Base-by-base conservation (phyloP, 1,139 yeast species). In the Protomyces arabidopsidicola region DNA sequence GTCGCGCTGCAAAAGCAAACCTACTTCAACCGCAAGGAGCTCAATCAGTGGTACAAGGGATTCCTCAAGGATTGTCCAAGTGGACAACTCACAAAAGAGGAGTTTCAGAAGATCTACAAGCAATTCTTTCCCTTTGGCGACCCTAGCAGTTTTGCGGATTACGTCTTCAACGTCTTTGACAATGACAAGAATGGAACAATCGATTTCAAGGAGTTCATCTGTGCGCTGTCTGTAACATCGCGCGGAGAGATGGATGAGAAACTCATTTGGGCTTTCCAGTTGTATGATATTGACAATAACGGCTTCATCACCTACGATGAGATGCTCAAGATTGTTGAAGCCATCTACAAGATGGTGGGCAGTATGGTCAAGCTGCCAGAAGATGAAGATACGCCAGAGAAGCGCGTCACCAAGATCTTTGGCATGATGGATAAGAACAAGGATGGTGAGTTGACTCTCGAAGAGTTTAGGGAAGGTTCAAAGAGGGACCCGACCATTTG, bases 111-210 rank as follows among this genome's bases (percentile, higher is more conserved):
- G 74, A 91, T 93, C 22, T 95, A 90, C 77, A 90, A 89, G 74
- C 98, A 93, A 73, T 95, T 91, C 75, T 95, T 95, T 78, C 99
- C 99, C 22, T 95, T 95, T 78, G 99, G 99, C 1, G 97, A 93
- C 72, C 97, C 98, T 0, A 83, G 87, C 12, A 93, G 90, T 66
- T 95, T 90, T 76, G 89, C 97, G 66, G 90, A 85, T 67, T 88
- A 87, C 71, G 86, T 95, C 36, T 95, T 95, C 76, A 84, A 85
- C 66, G 96, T 90, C 10, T 91, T 93, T 75, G 98, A 95, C 74
- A 81, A 83, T 62, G 96, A 90, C 74, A 81, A 83, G 70, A 84
- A 84, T 68, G 96, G 95, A 36, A 82, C 83, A 60, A 88, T 95
- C 58, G 97, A 90, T 72, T 95, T 95, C 77, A 88, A 87, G 75